Conservation (phyloP, 352 stramenopile genomes). For the Phytophthora sojae region DNA sequence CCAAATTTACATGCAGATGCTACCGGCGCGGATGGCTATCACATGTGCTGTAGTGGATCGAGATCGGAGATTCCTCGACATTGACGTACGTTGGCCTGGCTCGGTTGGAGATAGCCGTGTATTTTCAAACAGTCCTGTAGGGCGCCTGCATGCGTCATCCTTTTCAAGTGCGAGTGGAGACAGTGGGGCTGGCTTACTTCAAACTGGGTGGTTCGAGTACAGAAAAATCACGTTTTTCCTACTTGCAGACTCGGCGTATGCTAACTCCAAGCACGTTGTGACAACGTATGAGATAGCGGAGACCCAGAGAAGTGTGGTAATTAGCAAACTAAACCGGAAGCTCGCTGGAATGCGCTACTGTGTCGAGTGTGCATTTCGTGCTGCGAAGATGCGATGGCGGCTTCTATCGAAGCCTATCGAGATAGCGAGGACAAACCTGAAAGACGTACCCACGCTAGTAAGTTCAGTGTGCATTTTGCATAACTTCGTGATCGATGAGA, state of each 20-base stretch:
- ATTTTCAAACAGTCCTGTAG: not conserved
- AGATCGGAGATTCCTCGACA: not conserved
- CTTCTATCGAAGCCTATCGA: no score
- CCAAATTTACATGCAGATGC: no score
- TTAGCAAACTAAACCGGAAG: not conserved
- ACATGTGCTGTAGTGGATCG: not conserved
- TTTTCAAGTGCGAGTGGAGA: not conserved
- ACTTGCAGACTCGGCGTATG: not conserved
- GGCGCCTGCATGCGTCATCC: not conserved
- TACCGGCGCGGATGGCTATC: no score
- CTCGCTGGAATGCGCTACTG: not conserved
- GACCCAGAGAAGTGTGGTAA: not conserved
- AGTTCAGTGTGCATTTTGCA: no score
- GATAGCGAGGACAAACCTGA: no score
- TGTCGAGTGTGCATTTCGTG: not conserved
- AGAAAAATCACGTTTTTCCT: not conserved
- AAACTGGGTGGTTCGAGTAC: not conserved
- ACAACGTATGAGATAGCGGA: not conserved
- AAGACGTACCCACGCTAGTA: no score
- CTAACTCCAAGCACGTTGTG: not conserved
- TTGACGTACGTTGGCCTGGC: not conserved
- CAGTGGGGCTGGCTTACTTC: not conserved
- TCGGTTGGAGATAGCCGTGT: not conserved
- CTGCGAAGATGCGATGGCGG: not conserved
- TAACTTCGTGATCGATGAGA: no score